Percentiles rank a stretch among this genome's conserved stretches.
Evolutionary conservation across 495 filamentous ascomycete genomes (phyloP).

Genomic region (Penicillium steckii): DNA sequence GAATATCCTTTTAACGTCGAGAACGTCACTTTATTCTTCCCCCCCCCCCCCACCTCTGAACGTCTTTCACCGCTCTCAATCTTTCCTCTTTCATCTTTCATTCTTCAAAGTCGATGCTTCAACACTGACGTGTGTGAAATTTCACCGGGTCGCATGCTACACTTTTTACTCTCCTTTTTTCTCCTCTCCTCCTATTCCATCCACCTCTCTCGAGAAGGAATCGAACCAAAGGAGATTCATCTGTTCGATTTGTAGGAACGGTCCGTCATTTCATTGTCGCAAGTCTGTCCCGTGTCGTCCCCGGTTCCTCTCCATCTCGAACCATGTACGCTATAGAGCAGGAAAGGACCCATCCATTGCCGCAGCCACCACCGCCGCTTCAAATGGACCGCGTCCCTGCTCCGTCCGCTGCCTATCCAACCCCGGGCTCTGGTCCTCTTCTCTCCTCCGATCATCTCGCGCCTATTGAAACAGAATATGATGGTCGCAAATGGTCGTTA

Average conservation of each 20-base stretch:
- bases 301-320: slow-evolving; percentile 27
- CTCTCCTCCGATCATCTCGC: slow-evolving; percentile 36
- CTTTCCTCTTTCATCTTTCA: too few species aligned
- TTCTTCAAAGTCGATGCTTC: slow-evolving; percentile 34
- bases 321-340: slow-evolving; percentile 46
- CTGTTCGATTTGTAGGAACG: slow-evolving; percentile 9
- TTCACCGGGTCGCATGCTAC: slow-evolving; percentile 31
- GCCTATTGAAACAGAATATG: slow-evolving; percentile 39
- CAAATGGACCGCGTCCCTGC: slow-evolving; percentile 50
- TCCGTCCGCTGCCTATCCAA: slow-evolving; percentile 41
- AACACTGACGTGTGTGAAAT: slow-evolving; percentile 34
- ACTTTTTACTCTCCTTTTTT: slow-evolving; percentile 7
- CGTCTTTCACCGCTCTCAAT: too few species aligned
- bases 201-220: not conserved
- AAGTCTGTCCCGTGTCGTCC: slow-evolving; percentile 17
- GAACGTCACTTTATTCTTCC: too few species aligned
- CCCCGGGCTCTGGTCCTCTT: slow-evolving; percentile 33
- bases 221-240: not conserved
- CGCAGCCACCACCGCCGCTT: slow-evolving; percentile 41
- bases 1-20: too few species aligned
- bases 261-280: slow-evolving; percentile 14
- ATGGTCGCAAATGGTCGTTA: slow-evolving; percentile 61
- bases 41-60: too few species aligned
- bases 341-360: slow-evolving; percentile 42
- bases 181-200: not conserved